Percentiles rank a stretch among this genome's conserved stretches.
phyloP scores from a whole-genome alignment of 352 stramenopile genomes.

The Phytopythium helicoides region DNA sequence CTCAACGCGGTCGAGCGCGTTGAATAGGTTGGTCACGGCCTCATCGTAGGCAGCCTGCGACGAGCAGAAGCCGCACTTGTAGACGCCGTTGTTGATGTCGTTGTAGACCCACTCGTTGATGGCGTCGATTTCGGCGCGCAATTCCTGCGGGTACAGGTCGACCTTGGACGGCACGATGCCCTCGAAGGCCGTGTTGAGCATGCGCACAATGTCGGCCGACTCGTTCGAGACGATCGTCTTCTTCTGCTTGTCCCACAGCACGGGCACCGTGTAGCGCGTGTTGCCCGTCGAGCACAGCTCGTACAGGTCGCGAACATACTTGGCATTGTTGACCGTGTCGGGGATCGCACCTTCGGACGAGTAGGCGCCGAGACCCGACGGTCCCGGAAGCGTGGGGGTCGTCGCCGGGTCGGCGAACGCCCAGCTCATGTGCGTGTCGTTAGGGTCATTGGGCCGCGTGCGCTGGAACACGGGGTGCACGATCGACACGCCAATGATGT shows the following conservation, averaged over 20 bases:
- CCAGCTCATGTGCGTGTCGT: constrained; percentile 76
- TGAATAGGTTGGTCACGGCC: constrained; percentile 66
- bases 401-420: constrained; percentile 69
- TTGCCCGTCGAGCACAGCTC: constrained; percentile 71
- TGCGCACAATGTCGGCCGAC: constrained; percentile 92
- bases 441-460: constrained; percentile 65
- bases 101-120: constrained; percentile 92
- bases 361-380: constrained; percentile 67
- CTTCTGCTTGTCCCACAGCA: constrained; percentile 90
- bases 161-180: constrained; percentile 60
- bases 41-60: constrained; percentile 89
- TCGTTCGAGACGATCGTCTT: constrained; percentile 95
- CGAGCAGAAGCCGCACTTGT: constrained; percentile 91
- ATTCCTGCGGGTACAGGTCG: constrained; percentile 77
- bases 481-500: constrained; percentile 92
- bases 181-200: constrained; percentile 87
- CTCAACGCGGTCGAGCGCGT: constrained; percentile 68
- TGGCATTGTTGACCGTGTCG: constrained; percentile 62
- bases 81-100: constrained; percentile 92
- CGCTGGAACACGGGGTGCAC: constrained; percentile 87
- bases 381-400: constrained; percentile 59
- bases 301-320: constrained; percentile 79
- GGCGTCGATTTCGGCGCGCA: constrained; percentile 83
- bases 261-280: constrained; percentile 86
- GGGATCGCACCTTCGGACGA: constrained; percentile 60